phyloP scores from a whole-genome alignment of 106 monocot genomes.

The Dioscorea zingiberensis region DNA sequence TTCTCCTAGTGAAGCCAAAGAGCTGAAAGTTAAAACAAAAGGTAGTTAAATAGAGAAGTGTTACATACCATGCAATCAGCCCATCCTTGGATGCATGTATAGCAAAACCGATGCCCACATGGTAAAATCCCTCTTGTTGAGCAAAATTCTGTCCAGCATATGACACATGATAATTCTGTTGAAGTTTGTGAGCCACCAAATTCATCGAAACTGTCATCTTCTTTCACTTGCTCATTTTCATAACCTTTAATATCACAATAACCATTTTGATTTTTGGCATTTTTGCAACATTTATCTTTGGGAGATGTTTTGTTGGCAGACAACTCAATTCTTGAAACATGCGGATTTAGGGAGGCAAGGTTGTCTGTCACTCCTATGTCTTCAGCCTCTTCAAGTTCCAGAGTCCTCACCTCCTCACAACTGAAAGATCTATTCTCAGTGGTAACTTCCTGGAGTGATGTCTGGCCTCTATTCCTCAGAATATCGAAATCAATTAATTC shows the following conservation, averaged over 20 bases:
- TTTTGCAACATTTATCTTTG: conserved; percentile 4
- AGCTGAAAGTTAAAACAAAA: neutral
- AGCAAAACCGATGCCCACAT: conserved; percentile 96
- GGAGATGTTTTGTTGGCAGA: conserved; percentile 6
- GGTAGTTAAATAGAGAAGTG: neutral
- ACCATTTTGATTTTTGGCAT: neutral
- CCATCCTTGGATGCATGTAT: conserved; percentile 82
- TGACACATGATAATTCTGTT: conserved; percentile 70
- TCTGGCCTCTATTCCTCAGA: conserved; percentile 1
- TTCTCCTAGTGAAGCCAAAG: neutral
- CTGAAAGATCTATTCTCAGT: neutral
- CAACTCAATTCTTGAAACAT: neutral
- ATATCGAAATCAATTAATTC: conserved; percentile 13
- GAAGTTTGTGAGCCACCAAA: conserved; percentile 12
- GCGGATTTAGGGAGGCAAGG: neutral
- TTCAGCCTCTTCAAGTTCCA: conserved; percentile 8
- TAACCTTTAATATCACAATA: conserved; percentile 6
- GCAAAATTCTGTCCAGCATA: conserved; percentile 86
- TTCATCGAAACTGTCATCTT: conserved; percentile 8
- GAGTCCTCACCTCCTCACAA: neutral
- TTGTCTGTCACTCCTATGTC: neutral
- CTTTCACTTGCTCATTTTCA: conserved; percentile 16
- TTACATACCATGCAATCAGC: conserved; percentile 60
- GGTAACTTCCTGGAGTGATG: conserved; percentile 8
- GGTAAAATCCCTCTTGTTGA: conserved; percentile 73